A percentile compares a stretch with the other conserved stretches of the same genome.
Conservation (phyloP, 192 early-diverging fungal genomes). For the Podila clonocystis region DNA sequence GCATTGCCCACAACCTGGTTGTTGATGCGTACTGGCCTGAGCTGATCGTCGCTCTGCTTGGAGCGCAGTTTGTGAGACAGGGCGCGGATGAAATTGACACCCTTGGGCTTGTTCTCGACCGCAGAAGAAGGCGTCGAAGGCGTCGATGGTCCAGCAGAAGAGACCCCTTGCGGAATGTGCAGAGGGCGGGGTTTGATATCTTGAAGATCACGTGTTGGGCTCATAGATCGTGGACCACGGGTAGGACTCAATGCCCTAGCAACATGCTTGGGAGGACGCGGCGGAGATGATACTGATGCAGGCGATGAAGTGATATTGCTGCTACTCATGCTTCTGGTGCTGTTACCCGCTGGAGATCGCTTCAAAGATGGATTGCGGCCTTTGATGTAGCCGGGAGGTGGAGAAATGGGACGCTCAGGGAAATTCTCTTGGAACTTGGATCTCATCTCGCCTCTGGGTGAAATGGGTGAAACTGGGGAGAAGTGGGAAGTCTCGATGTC, state of each 20-base stretch:
- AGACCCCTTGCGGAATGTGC: constrained; percentile 13
- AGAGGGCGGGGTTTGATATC: constrained; percentile 4
- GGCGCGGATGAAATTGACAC: constrained; percentile 34
- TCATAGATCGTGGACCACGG: not conserved
- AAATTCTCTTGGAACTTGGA: constrained; percentile 47
- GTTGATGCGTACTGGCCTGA: constrained; percentile 21
- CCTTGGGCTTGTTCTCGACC: constrained; percentile 18
- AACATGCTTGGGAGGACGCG: not conserved
- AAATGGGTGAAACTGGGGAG: not conserved
- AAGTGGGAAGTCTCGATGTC: constrained; percentile 18
- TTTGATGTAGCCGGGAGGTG: constrained; percentile 17
- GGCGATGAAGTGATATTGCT: constrained; percentile 5
- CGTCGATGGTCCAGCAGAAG: constrained; percentile 17
- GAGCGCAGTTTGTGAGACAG: constrained; percentile 32
- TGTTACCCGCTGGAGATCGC: no score
- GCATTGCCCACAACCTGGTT: not conserved
- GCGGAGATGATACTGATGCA: constrained; percentile 2
- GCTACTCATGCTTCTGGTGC: not conserved
- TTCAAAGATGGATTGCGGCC: not conserved
- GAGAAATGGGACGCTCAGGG: constrained; percentile 38
- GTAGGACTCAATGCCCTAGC: not conserved
- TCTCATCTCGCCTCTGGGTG: constrained; percentile 17
- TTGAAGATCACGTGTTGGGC: not conserved
- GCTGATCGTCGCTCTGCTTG: constrained; percentile 39
- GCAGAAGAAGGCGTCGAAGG: constrained; percentile 9